Base-by-base conservation (phyloP, 805 yeast species). In the Candida insectorum region DNA sequence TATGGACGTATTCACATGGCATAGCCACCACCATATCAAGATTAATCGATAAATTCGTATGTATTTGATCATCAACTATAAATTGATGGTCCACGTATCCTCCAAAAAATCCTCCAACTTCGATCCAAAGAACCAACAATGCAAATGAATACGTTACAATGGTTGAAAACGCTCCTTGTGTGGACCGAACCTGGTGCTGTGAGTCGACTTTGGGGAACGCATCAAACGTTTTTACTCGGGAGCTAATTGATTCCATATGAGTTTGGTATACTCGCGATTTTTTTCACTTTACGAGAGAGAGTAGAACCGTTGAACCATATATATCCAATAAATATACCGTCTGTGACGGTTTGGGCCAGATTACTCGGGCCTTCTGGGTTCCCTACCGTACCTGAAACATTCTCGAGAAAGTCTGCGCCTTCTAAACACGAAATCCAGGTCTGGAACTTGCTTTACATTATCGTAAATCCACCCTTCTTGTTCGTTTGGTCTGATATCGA, bases 1-100 rank as follows among this genome's bases (percentile, higher is more conserved):
- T 79, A 45, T 79, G 82, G 12, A 93, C 41, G 46, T 62, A 74
- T 38, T 78, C 73, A 60, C 98, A 93, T 7, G 95, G 94, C 81
- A 83, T 82, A 6, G 81, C 81, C 29, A 93, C 82, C 17, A 82
- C 70, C 45, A 93, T 54, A 54, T 89, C 97, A 37, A 93, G 30
- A 52, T 93, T 89, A 29, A 93, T 70, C 27, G 71, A 72, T 35
- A 88, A 71, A 21, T 72, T 72, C 36, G 73, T 74, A 34, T 71
- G 60, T 11, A 86, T 60, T 3, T 65, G 62, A 22, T 70, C 66
- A 49, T 85, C 94, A 4, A 93, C 94, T 3, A 71, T 64, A 55
- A 85, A 93, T 45, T 81, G 85, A 44, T 81, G 84, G 48, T 81
- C 87, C 6, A 83, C 73, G 36, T 71, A 72, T 2, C 97, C 97